These are phyloP conservation scores for Metschnikowia amazonensis DNA, from an alignment of 805 yeast genomes.

Conservation along the genomic window DNA sequence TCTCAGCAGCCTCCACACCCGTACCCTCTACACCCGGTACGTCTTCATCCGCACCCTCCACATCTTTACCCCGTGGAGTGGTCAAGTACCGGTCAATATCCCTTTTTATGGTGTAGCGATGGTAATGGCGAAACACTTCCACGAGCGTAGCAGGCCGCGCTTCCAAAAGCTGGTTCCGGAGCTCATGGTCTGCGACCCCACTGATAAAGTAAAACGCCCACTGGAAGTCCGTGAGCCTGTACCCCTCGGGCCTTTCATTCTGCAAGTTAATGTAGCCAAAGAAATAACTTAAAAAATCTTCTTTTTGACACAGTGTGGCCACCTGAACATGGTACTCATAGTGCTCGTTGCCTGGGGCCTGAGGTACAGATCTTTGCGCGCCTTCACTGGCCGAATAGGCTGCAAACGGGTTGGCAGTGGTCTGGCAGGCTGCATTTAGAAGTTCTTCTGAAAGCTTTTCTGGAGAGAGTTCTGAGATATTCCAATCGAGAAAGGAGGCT, in stretches of 20 bases:
- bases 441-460: neutral
- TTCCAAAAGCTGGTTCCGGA: neutral
- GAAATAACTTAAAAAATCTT: conserved; percentile 1
- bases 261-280: neutral
- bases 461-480: too few relatives aligned
- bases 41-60: too few relatives aligned
- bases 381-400: neutral
- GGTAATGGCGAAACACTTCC: conserved; percentile 4
- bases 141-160: neutral
- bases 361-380: neutral
- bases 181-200: neutral
- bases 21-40: too few relatives aligned
- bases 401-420: neutral
- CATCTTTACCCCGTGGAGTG: too few relatives aligned
- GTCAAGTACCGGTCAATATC: conserved; percentile 4
- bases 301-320: conserved; percentile 2
- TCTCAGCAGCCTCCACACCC: neutral
- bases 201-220: conserved; percentile 4
- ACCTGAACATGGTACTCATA: conserved; percentile 1
- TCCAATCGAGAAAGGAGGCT: neutral
- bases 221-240: neutral
- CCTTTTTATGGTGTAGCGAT: conserved; percentile 1
- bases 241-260: neutral
- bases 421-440: neutral
- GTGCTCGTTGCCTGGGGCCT: neutral